Conservation (phyloP, 768 basidiomycete genomes). For the Psilocybe cubensis region DNA sequence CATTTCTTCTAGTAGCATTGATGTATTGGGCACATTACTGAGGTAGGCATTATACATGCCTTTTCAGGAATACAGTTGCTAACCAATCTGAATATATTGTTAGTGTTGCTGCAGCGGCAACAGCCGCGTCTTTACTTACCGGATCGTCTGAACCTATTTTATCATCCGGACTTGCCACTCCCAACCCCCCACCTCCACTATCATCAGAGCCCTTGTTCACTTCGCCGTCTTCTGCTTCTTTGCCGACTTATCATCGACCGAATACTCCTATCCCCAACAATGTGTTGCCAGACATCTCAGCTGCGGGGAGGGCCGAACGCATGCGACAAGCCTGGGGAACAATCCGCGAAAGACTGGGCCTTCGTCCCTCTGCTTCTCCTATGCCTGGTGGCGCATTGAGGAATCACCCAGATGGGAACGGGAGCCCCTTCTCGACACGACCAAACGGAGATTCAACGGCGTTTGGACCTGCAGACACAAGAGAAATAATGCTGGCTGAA, state of each 20-base stretch:
- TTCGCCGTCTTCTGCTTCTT: conserved; percentile 42
- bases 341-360: conserved; percentile 68
- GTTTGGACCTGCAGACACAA: conserved; percentile 46
- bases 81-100: neutral
- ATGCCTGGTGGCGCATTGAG: conserved; percentile 8
- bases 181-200: conserved; percentile 16
- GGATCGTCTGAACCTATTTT: conserved; percentile 71
- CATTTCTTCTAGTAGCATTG: conserved; percentile 76
- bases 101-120: conserved; percentile 89
- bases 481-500: conserved; percentile 77
- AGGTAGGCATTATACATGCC: conserved; percentile 53
- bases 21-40: conserved; percentile 80
- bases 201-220: conserved; percentile 4
- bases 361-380: conserved; percentile 33
- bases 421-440: neutral
- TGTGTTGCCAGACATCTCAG: conserved; percentile 33
- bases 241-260: conserved; percentile 19
- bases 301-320: conserved; percentile 42
- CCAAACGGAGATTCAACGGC: conserved; percentile 6
- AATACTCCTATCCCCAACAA: conserved; percentile 52
- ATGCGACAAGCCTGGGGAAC: conserved; percentile 71
- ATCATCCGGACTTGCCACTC: conserved; percentile 54
- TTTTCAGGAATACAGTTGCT: neutral
- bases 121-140: conserved; percentile 81
- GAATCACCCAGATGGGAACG: conserved; percentile 6